Base-by-base conservation (phyloP, 192 early-diverging fungal genomes). In the Coemansia sp. region DNA sequence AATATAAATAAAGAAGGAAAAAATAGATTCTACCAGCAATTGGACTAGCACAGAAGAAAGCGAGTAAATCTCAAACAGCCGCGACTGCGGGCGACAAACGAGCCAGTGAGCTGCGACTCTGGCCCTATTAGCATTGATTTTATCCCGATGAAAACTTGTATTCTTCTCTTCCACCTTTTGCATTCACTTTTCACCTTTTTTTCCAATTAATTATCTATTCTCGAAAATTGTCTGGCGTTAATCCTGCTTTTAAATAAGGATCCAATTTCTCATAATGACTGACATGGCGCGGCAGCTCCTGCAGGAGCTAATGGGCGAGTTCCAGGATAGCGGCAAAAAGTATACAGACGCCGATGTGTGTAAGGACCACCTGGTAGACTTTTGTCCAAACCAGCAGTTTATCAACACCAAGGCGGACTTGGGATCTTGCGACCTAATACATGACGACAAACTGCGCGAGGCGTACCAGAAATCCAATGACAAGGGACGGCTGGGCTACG, bases 341-440 rank as follows among this genome's bases (percentile, higher is more conserved):
- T 84, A 79, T 66, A 84, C 76, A 0, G 77, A 84, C 22, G 36
- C 66, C 3, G 74, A 79, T 33, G 89, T 93, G 41, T 93, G 92
- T 74, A 93, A 92, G 62, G 83, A 93, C 71, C 89, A 91, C 71
- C 77, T 94, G 52, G 92, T 94, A n/a, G 89, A 88, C 49, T 93
- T 93, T 65, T 95, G 94, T 65, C 92, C 94, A 24, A 87, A 89
- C 63, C 87, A 89, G 61, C 82, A 92, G n/a, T 95, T 95, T 79
- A 90, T 89, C 65, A 95, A 95, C 78, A 95, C 94, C 5, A 95
- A 95, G 79, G 90, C 90, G 24, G 92, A 93, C 70, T 86, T 94
- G 15, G 81, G 81, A 11, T 64, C 84, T 3, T 95, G 94, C 73
- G 87, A 89, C 61, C 88, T 90, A 64, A 74, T 93, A n/a, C 94